Evolutionary conservation across 306 rosid species (phyloP), one percentile per base, ranked within the genome.

Genomic region (Dryas alaskensis): DNA sequence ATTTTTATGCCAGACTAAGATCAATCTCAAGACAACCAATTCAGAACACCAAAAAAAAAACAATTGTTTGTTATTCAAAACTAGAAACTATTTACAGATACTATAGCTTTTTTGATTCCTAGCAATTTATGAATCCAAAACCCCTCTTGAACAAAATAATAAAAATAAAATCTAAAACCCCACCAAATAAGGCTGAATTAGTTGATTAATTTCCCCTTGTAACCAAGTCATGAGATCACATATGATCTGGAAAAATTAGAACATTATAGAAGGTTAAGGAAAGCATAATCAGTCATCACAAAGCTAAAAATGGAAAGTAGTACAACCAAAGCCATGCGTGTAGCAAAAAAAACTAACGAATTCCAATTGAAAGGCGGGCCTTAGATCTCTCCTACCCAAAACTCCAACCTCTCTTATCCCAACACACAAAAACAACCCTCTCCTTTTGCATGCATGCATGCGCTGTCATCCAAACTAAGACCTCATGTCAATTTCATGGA

Each of bases 341-440:
- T 52, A 77, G 51, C 61, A 74, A 43, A 72, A 72, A 16, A 55
- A 65, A 54, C 63, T 31, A 57, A 55, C 22, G 43, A 65, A 25
- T 53, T 60, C 12, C 55, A 79, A 81, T 85, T 82, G 19, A 74
- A 73, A 72, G 96, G 96, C 80, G n/a, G 46, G 27, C 93, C 97
- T 82, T 88, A 65, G 8, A 84, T 50, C 42, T 88, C 96, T 86
- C 93, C 70, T 70, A 6, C 47, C 55, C 69, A 74, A 80, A 87
- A 44, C 81, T 78, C 73, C 73, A 81, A 42, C 78, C 70, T 72
- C 45, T 42, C 13, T 59, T 31, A 31, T 31, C 37, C 67, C 43
- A 54, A 82, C 61, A 73, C 63, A 79, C 61, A 83, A 83, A 77
- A 84, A 49, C 72, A 61, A 39, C 75, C 60, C 31, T 7, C 12